Percentiles rank a stretch among this genome's conserved stretches.
phyloP scores from a whole-genome alignment of 2,329 filamentous ascomycete species.

The Fusarium sterilihyphosum region DNA sequence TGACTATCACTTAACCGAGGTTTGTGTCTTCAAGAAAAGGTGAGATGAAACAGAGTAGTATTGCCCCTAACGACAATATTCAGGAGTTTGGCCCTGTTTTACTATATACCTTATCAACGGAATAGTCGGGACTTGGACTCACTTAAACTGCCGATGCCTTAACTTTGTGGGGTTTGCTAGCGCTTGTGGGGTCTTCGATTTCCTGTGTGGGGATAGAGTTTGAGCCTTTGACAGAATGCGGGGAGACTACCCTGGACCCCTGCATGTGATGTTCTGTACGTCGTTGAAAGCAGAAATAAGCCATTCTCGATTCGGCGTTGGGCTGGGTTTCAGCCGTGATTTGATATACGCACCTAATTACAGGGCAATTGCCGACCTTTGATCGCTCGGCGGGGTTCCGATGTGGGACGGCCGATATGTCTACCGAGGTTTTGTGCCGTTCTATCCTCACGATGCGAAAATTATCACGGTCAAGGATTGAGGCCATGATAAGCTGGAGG shows the following conservation, averaged over 20 bases:
- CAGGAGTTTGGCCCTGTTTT: neutral
- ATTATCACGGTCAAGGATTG: accelerated
- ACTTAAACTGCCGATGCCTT: neutral
- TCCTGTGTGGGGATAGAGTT: neutral
- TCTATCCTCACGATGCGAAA: neutral
- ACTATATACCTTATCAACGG: neutral
- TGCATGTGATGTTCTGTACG: neutral
- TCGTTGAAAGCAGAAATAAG: neutral
- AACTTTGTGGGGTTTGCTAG: neutral
- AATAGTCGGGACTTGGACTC: neutral
- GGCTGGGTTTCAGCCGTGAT: neutral
- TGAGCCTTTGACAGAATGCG: neutral
- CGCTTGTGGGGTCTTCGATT: neutral
- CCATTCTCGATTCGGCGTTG: neutral
- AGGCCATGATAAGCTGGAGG: accelerated
- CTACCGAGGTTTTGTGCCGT: neutral
- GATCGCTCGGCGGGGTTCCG: neutral
- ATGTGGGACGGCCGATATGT: neutral
- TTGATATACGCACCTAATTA: neutral
- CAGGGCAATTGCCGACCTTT: neutral
- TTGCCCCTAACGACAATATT: neutral
- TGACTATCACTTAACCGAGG: neutral
- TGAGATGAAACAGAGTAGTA: neutral
- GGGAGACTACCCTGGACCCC: neutral
- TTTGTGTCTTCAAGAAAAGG: neutral